Base-by-base conservation (phyloP, 192 early-diverging fungal genomes). In the Rhizoclosmatium sp. region DNA sequence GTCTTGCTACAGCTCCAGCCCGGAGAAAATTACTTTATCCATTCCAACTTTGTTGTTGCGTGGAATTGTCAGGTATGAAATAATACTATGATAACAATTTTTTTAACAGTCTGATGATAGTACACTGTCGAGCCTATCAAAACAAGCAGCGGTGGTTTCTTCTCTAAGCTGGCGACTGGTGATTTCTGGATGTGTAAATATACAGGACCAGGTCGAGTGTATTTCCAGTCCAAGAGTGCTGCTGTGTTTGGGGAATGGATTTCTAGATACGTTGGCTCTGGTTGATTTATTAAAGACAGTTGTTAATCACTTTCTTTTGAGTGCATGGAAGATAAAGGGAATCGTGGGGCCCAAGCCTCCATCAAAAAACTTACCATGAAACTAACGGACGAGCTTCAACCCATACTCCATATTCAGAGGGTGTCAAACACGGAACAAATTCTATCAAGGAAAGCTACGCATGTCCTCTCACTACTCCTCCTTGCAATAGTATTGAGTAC, bases 171-270 rank as follows among this genome's bases (percentile, higher is more conserved):
- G 0, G 65, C 65, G 12, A 68, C 65, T 5, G 65, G 65, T 14
- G 65, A 68, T 16, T 68, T 68, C 44, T 68, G 65, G 65, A 45
- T 68, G 44, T 68, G 65, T 42, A 68, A 68, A 21, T 68, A 42
- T 42, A 68, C 65, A 31, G 31, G 31, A 31, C 65, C 65, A 4
- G 65, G 65, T 12, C 4, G 65, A 41, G 65, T 68, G 4, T 68
- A 68, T 21, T 68, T 68, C 44, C 65, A 68, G 21, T 42, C 21
- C 23, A 68, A 68, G 65, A 68, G 65, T 68, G 65, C 65, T 5
- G 44, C 23, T 5, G 65, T 45, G 23, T 68, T 68, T 68, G 65
- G 65, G 65, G 65, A 68, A 42, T 68, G 65, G 65, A 31, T 31
- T 31, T 31, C 31, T 31, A 31, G 31, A 31, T 31, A 31, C 31